Base-by-base conservation (phyloP, 306 rosid genomes). In the Glycine soja region DNA sequence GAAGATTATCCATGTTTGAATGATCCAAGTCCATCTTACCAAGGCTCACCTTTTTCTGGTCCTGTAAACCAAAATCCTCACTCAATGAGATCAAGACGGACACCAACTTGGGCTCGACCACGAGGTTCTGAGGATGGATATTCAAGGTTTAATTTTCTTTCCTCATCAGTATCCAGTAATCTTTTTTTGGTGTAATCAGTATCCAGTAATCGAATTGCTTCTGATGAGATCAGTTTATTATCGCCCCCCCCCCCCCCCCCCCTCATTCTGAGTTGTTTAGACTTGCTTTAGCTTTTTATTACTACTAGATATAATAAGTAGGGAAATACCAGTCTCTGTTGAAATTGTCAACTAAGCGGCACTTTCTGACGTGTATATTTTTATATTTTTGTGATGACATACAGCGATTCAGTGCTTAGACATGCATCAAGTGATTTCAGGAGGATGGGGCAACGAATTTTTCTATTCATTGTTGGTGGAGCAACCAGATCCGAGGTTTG, bases 401-500 rank as follows among this genome's bases (percentile, higher is more conserved):
- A 34, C 61, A 93, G 97, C 62, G 99, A 95, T 89, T 95, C 99
- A 7, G 85, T 93, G 62, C 87, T 95, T 30, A 89, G 92, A 82
- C 98, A 93, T 71, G 70, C 96, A 75, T 95, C 99, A 18, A 91
- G 94, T 76, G 97, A 95, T 86, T 90, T 88, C 87, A 93, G 87
- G 91, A 95, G 88, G 94, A 88, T 88, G 92, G 99, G 98, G 38
- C 90, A 72, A 67, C 97, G 97, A 36, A 88, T 95, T 76, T 93
- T 95, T 85, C 90, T 95, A 81, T 94, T 95, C 81, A 93, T 95
- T 19, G 89, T 95, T 2, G 99, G 99, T 65, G 99, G 99, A 77
- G 97, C 98, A 64, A 95, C 98, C 58, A 87, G 99, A 89, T 95
- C 99, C 0, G 99, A 95, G 98, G 99, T 95, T 85, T 54, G 87